Evolutionary conservation across 176 grass and related monocot species (phyloP).

Genomic region (sorghum (Sorghum bicolor)): DNA sequence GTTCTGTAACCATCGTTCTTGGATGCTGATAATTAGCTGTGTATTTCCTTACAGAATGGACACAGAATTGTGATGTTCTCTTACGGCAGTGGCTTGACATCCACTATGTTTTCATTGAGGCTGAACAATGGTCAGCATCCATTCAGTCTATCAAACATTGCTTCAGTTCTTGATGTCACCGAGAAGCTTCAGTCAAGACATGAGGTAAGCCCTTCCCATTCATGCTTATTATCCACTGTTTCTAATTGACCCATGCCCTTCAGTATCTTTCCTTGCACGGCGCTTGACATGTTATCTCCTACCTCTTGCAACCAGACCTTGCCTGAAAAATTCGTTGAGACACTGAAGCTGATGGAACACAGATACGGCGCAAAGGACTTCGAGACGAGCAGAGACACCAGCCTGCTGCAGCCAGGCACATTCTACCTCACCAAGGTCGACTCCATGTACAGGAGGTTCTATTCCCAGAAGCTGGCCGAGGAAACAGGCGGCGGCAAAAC

Average conservation of each 20-base stretch:
- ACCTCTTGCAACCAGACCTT: slow-evolving; percentile 35
- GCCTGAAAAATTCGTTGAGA: slow-evolving; percentile 68
- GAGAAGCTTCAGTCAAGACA: slow-evolving; percentile 83
- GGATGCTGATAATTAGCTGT: background rate
- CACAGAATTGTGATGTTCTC: slow-evolving; percentile 95
- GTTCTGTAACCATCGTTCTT: background rate
- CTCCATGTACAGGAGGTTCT: slow-evolving; percentile 66
- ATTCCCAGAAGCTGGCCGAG: slow-evolving; percentile 39
- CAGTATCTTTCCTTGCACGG: background rate
- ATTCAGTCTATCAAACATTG: slow-evolving; percentile 79
- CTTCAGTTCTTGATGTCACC: slow-evolving; percentile 67
- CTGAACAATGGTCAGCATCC: slow-evolving; percentile 63
- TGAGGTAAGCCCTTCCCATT: slow-evolving; percentile 41
- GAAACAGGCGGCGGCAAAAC: background rate
- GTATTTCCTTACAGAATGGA: slow-evolving; percentile 47
- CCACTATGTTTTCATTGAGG: slow-evolving; percentile 82
- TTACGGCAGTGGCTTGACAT: slow-evolving; percentile 85
- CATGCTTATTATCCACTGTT: background rate
- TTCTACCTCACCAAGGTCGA: slow-evolving; percentile 72
- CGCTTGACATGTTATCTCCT: background rate
- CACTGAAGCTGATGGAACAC: slow-evolving; percentile 74
- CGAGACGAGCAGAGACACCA: slow-evolving; percentile 56
- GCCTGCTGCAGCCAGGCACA: slow-evolving; percentile 49
- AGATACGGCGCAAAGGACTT: slow-evolving; percentile 74
- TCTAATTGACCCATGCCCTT: background rate